Conservation (phyloP, 108 stramenopile genomes). For the Nitzschia sp. region DNA sequence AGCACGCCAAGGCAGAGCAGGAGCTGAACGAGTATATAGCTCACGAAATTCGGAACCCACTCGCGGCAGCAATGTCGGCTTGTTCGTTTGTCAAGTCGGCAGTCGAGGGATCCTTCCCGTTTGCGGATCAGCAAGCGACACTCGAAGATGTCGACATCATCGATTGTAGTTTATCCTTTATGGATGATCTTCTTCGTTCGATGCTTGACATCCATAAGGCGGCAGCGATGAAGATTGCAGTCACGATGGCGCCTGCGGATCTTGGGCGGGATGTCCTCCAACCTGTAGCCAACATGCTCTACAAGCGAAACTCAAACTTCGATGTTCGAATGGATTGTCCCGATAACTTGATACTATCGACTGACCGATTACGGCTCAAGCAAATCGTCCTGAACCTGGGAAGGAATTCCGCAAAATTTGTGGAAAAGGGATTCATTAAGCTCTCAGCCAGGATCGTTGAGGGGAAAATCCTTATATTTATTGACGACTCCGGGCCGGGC, state of each 20-base stretch:
- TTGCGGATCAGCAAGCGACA: not conserved
- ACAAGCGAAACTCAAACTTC: slow-evolving; percentile 21
- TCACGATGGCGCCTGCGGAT: slow-evolving; percentile 34
- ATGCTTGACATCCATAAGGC: slow-evolving; percentile 66
- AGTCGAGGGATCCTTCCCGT: slow-evolving; percentile 7
- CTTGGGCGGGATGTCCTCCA: slow-evolving; percentile 46
- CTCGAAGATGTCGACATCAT: slow-evolving; percentile 49
- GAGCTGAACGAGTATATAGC: slow-evolving; percentile 55
- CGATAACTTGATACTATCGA: slow-evolving; percentile 26
- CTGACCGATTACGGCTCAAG: slow-evolving; percentile 56
- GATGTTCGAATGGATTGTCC: slow-evolving; percentile 40
- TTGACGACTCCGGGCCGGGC: slow-evolving; percentile 59
- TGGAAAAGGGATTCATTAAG: slow-evolving; percentile 50
- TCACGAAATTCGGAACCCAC: slow-evolving; percentile 21
- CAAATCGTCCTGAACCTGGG: slow-evolving; percentile 58
- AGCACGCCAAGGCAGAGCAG: slow-evolving; percentile 44
- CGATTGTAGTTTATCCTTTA: slow-evolving; percentile 38
- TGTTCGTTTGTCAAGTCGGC: slow-evolving; percentile 39
- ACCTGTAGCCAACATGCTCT: slow-evolving; percentile 43
- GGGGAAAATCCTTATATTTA: slow-evolving; percentile 29
- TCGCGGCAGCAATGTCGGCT: slow-evolving; percentile 58
- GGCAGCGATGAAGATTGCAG: slow-evolving; percentile 26
- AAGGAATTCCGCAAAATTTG: slow-evolving; percentile 46
- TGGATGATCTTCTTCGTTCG: slow-evolving; percentile 46
- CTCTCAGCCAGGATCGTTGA: slow-evolving; percentile 31